These are phyloP conservation scores for Diplodia seriata DNA, from an alignment of 2,329 filamentous ascomycete species.

Conservation along the genomic window DNA sequence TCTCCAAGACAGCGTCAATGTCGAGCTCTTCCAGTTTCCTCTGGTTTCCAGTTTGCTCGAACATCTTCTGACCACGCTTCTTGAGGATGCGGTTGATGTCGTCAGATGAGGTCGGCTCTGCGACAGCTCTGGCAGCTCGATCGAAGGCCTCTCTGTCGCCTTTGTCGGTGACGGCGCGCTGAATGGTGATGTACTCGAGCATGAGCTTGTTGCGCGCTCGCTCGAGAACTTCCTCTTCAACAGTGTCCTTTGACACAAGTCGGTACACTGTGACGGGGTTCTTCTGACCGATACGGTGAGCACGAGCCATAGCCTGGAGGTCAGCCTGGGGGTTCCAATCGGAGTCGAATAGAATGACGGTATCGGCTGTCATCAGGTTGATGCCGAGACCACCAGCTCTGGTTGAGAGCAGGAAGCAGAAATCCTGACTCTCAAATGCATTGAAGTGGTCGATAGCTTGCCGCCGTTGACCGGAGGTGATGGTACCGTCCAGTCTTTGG, in stretches of 20 bases:
- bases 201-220: conserved; percentile 96
- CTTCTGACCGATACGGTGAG: conserved; percentile 96
- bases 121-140: conserved; percentile 72
- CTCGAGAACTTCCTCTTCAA: conserved; percentile 97
- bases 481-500: conserved; percentile 93
- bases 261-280: conserved; percentile 96
- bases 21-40: conserved; percentile 96
- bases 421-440: conserved; percentile 92
- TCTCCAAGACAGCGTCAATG: conserved; percentile 95
- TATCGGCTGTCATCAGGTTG: conserved; percentile 98
- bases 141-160: conserved; percentile 75
- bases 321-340: conserved; percentile 99
- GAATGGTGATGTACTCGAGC: conserved; percentile 96
- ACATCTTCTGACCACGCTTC: conserved; percentile 98
- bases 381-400: conserved; percentile 97
- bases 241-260: conserved; percentile 95
- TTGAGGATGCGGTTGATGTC: conserved; percentile 97
- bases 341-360: conserved; percentile 96
- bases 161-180: conserved; percentile 94
- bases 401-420: conserved; percentile 94
- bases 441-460: conserved; percentile 99
- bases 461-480: conserved; percentile 83
- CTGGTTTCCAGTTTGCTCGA: conserved; percentile 96
- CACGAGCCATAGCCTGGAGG: conserved; percentile 96
- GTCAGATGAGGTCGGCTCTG: conserved; percentile 87